Conservation (phyloP, 345 rosid species). For the Eutrema japonicum region DNA sequence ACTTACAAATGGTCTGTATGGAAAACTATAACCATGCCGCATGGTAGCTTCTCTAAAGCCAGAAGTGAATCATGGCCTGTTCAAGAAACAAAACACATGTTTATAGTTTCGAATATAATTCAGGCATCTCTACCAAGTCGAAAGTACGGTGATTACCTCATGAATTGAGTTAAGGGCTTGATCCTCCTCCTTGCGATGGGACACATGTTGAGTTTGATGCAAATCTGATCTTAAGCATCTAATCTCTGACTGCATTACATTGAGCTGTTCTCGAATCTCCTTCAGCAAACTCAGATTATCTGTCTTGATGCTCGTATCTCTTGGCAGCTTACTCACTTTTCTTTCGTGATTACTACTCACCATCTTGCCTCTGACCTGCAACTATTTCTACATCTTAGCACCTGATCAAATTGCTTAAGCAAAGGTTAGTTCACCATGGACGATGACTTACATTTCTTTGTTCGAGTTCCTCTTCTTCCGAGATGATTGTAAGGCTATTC, state of each 20-base stretch:
- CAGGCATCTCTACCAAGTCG: background rate
- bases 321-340: conserved; percentile 48
- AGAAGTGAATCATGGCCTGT: conserved; percentile 87
- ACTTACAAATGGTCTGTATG: conserved; percentile 15
- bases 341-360: conserved; percentile 39
- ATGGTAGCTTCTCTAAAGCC: conserved; percentile 58
- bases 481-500: conserved; percentile 47
- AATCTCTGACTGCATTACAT: conserved; percentile 62
- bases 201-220: conserved; percentile 40
- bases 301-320: conserved; percentile 37
- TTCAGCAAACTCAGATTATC: conserved; percentile 60
- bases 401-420: background rate
- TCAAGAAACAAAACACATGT: conserved; percentile 28
- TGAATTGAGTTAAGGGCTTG: conserved; percentile 34
- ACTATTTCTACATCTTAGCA: conserved; percentile 37
- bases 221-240: conserved; percentile 52
- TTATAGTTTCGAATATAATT: background rate
- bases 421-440: background rate
- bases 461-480: conserved; percentile 42
- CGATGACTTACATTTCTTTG: conserved; percentile 30
- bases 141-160: conserved; percentile 33
- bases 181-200: conserved; percentile 54
- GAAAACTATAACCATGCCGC: conserved; percentile 16
- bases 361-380: conserved; percentile 46
- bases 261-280: conserved; percentile 70